These are phyloP conservation scores for Ensete ventricosum DNA, from an alignment of 176 grass and related monocot species.

Conservation along the genomic window DNA sequence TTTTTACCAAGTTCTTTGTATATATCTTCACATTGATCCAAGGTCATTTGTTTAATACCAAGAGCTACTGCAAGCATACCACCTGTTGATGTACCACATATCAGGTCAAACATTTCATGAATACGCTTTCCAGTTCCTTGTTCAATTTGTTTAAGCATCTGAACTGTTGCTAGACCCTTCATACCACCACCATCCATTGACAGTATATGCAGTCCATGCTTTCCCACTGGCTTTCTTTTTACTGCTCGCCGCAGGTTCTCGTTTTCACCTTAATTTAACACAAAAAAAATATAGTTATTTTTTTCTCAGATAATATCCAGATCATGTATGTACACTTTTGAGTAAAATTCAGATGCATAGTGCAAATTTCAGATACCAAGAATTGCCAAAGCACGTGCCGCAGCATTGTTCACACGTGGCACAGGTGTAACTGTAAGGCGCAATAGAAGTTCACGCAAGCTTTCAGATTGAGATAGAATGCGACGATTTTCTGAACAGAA, in stretches of 20 bases:
- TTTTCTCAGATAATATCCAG: not conserved
- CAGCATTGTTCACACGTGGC: constrained; percentile 58
- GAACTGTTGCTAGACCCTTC: constrained; percentile 97
- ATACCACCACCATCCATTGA: constrained; percentile 99
- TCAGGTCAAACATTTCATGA: constrained; percentile 98
- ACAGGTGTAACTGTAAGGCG: constrained; percentile 65
- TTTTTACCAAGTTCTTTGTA: constrained; percentile 86
- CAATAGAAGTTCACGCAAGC: constrained; percentile 74
- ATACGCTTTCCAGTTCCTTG: constrained; percentile 86
- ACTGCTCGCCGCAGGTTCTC: constrained; percentile 82
- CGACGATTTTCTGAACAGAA: constrained; percentile 94
- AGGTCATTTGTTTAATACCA: constrained; percentile 85
- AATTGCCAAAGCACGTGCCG: constrained; percentile 90
- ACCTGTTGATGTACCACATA: constrained; percentile 97
- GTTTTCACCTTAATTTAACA: constrained; percentile 57
- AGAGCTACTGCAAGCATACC: constrained; percentile 98
- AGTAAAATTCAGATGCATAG: not conserved
- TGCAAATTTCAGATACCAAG: constrained; percentile 41
- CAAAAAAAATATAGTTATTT: not conserved
- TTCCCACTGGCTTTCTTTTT: constrained; percentile 70
- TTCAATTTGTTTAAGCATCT: constrained; percentile 98
- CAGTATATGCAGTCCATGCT: constrained; percentile 83
- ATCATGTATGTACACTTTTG: constrained; percentile 18
- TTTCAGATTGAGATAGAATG: constrained; percentile 77
- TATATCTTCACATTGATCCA: constrained; percentile 98